Conservation (phyloP, 352 stramenopile species). For the Ophiocytium majus region DNA sequence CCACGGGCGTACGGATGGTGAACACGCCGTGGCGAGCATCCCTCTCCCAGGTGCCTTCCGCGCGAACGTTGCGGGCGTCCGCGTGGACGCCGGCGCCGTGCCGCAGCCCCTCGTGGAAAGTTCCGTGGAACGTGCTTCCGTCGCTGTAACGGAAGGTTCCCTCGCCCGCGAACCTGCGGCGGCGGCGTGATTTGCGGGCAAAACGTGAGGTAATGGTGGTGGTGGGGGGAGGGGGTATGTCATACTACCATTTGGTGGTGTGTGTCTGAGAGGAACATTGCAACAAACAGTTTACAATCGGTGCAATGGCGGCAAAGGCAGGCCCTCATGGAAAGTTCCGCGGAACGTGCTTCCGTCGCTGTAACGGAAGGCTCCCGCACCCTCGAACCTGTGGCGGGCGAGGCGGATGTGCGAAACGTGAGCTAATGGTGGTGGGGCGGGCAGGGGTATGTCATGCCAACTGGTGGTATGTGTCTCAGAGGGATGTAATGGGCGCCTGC, state of each 20-base stretch:
- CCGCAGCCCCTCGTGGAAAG: conserved; percentile 29
- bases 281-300: too few species aligned
- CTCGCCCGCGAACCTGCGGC: conserved; percentile 27
- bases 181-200: too few species aligned
- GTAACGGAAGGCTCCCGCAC: conserved; percentile 27
- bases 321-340: conserved; percentile 30
- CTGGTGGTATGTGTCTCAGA: too few species aligned
- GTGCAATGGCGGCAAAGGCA: too few species aligned
- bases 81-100: conserved; percentile 36
- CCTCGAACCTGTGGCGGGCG: conserved; percentile 32
- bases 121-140: conserved; percentile 32
- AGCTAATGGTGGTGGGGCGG: too few species aligned
- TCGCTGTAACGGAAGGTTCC: conserved; percentile 40
- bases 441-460: too few species aligned
- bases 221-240: too few species aligned
- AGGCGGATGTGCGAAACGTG: too few species aligned
- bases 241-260: too few species aligned
- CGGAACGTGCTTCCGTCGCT: conserved; percentile 42
- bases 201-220: too few species aligned
- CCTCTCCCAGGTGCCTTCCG: conserved; percentile 25
- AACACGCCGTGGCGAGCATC: conserved; percentile 42
- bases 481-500: too few species aligned
- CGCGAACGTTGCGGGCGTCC: conserved; percentile 24
- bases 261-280: too few species aligned
- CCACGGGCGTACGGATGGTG: conserved; percentile 38